These are phyloP conservation scores for Allomyces javanicus DNA, from an alignment of 192 early-diverging fungal genomes.

Conservation along the genomic window DNA sequence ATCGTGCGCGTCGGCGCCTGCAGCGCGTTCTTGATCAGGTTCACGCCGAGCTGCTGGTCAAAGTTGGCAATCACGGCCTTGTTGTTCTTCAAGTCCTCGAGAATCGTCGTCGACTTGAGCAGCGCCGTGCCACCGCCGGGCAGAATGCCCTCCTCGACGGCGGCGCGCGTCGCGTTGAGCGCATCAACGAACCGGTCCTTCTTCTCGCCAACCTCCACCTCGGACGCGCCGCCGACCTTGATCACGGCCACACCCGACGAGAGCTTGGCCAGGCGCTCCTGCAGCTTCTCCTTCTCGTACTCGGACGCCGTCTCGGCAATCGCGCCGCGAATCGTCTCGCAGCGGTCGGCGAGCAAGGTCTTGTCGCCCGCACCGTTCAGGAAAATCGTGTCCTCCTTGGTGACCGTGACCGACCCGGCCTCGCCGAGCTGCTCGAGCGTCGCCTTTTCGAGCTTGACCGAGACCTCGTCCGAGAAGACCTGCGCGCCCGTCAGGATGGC, in stretches of 20 bases:
- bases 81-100: conserved; percentile 52
- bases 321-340: conserved; percentile 89
- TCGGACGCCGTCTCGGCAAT: conserved; percentile 74
- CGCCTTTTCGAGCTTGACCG: conserved; percentile 89
- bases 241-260: conserved; percentile 98
- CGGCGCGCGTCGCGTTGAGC: conserved; percentile 92
- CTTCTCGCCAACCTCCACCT: conserved; percentile 99
- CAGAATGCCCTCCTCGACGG: conserved; percentile 97
- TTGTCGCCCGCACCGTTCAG: conserved; percentile 87
- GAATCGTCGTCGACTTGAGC: conserved; percentile 73
- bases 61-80: conserved; percentile 52
- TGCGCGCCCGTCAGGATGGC: conserved; percentile 89
- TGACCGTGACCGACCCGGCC: conserved; percentile 71
- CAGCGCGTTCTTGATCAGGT: conserved; percentile 88
- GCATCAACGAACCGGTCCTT: conserved; percentile 99
- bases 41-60: conserved; percentile 97
- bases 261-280: conserved; percentile 97
- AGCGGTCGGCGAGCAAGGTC: conserved; percentile 73
- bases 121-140: conserved; percentile 96
- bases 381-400: conserved; percentile 98
- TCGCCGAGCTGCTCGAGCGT: conserved; percentile 79
- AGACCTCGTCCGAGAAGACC: conserved; percentile 93
- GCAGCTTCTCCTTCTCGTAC: conserved; percentile 98
- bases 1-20: conserved; percentile 84
- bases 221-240: conserved; percentile 90